Percentiles rank a stretch among this genome's conserved stretches.
Evolutionary conservation across 73 alveolate genomes (phyloP).

Genomic region (Tetrahymena elliotti): DNA sequence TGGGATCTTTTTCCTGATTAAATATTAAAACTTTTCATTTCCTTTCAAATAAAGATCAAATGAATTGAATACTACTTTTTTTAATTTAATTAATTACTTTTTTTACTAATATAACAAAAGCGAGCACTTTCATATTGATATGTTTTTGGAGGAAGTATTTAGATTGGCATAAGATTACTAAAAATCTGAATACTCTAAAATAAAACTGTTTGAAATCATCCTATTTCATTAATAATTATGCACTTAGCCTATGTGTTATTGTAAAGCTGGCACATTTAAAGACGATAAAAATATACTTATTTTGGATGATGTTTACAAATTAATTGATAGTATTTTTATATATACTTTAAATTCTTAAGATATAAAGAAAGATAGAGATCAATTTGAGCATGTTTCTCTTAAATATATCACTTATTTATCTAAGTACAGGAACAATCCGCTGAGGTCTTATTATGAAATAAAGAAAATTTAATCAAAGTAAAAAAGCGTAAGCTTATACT

Average conservation of each 20-base stretch:
- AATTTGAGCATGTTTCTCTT: background rate
- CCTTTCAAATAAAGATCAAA: background rate
- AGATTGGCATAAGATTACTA: background rate
- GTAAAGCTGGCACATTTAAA: background rate
- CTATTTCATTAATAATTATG: background rate
- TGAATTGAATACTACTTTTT: background rate
- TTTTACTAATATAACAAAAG: background rate
- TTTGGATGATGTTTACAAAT: background rate
- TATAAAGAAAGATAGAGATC: background rate
- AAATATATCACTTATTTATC: background rate
- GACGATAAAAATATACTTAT: background rate
- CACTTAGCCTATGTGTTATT: background rate
- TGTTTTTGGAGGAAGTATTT: background rate
- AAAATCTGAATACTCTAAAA: background rate
- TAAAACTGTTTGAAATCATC: background rate
- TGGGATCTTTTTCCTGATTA: background rate
- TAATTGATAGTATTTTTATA: background rate
- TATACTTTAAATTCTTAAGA: background rate
- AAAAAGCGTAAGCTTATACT: background rate
- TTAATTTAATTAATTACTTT: background rate
- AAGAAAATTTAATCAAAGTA: background rate
- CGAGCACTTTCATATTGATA: background rate
- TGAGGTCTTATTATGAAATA: background rate
- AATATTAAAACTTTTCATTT: no score
- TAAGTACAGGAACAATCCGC: background rate